Evolutionary conservation across 2,329 filamentous ascomycete genomes (phyloP).

Genomic region (Penicillium glabrum): DNA sequence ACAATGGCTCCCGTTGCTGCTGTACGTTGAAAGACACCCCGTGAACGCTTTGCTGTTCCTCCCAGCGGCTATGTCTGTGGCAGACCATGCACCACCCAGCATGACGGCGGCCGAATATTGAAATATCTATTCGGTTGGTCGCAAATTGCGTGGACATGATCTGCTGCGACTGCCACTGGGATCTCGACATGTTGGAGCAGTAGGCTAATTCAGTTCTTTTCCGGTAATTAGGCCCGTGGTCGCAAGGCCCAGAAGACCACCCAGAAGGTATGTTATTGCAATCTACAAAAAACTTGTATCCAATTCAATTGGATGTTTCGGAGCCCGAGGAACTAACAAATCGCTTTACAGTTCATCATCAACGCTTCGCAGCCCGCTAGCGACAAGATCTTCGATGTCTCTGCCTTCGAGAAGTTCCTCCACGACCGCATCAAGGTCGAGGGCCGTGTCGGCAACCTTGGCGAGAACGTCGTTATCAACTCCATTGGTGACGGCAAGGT

Average conservation of each 20-base stretch:
- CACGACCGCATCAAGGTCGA: slow-evolving; percentile 99
- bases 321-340: background rate
- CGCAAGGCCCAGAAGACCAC: slow-evolving; percentile 51
- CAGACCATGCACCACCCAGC: background rate
- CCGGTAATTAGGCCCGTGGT: slow-evolving; percentile 45
- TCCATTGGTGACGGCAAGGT: slow-evolving; percentile 96
- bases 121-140: slow-evolving; percentile 20
- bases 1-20: slow-evolving; percentile 82
- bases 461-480: slow-evolving; percentile 85
- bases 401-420: slow-evolving; percentile 99
- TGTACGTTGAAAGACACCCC: slow-evolving; percentile 66
- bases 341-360: slow-evolving; percentile 79
- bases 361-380: slow-evolving; percentile 96
- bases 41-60: slow-evolving; percentile 91
- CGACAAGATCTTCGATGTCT: slow-evolving; percentile 99
- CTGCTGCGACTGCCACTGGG: slow-evolving; percentile 15
- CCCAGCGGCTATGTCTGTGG: slow-evolving; percentile 26
- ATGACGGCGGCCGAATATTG: slow-evolving; percentile 13
- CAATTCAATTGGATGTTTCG: background rate
- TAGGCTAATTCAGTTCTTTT: slow-evolving; percentile 81
- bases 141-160: background rate
- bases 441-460: slow-evolving; percentile 96
- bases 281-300: background rate
- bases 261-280: slow-evolving; percentile 42
- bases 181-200: slow-evolving; percentile 61